Evolutionary conservation across 2,329 filamentous ascomycete genomes (phyloP), one percentile per base, ranked within the genome.

Genomic region (Beauveria medogensis): DNA sequence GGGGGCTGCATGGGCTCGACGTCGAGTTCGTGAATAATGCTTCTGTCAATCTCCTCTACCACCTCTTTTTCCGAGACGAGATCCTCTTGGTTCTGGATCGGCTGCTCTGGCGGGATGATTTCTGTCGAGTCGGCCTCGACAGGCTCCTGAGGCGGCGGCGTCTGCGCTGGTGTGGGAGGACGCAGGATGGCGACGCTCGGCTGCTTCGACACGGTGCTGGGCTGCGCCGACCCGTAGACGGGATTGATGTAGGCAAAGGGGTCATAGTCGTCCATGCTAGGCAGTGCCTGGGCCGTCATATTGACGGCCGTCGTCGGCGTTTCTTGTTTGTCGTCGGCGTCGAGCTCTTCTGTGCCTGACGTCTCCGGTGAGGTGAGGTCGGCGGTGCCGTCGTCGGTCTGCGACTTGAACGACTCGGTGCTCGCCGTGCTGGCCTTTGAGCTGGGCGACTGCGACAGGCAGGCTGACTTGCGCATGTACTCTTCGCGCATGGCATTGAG

Each of bases 21-120:
- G 12, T 70, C 67, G 57, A 85, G 76, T 7, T 78, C 76, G 62
- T 78, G 74, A 50, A 84, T 78, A 59, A 84, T 78, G 59, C 71
- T 76, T 37, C 72, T 73, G 24, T 73, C 70, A 7, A 54, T n/a
- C 46, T 67, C 63, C 66, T 67, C 0, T 64, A 64, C n/a, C 66
- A 57, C 55, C 22, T 57, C 55, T 44, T 57, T 57, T 34, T 57
- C 55, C 18, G 55, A 41, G 20, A 37, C 34, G 14, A 37, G 5
- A 6, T 37, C 34, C 12, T 43, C 16, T 12, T 43, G n/a, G 18
- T 12, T 18, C 41, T 55, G 37, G 2, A 10, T 14, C 9, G 28
- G 28, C 22, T 47, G 20, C 7, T 59, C 8, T 22, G 20, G 55
- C 6, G 3, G 30, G 24, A n/a, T 44, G 16, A 18, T 37, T 30